These are phyloP conservation scores for Russula olivacea DNA, from an alignment of 768 basidiomycete species.

Conservation along the genomic window DNA sequence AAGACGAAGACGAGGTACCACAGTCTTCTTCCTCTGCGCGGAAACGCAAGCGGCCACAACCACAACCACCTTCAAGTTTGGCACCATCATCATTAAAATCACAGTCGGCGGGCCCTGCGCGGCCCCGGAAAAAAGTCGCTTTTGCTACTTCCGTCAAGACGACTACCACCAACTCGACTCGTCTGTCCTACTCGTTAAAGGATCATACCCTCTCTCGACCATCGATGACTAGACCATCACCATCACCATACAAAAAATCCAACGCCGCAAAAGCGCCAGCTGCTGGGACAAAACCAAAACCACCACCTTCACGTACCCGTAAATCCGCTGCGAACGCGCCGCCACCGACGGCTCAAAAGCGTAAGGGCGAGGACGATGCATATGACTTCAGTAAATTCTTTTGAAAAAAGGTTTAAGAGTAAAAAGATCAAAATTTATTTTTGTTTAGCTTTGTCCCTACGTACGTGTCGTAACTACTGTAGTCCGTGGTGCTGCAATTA, in stretches of 20 bases:
- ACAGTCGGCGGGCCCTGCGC: slow-evolving; percentile 11
- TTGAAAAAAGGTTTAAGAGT: slow-evolving; percentile 14
- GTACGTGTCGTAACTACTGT: neutral
- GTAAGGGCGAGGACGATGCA: slow-evolving; percentile 32
- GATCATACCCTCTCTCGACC: neutral
- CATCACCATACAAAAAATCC: neutral
- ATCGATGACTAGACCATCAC: neutral
- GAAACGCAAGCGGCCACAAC: slow-evolving; percentile 32
- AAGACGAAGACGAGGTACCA: slow-evolving; percentile 29
- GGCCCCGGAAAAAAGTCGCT: slow-evolving; percentile 34
- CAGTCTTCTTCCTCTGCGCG: slow-evolving; percentile 16
- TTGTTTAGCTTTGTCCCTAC: neutral
- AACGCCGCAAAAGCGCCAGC: neutral
- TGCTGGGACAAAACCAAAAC: neutral
- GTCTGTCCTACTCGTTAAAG: neutral
- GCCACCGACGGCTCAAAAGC: slow-evolving; percentile 7
- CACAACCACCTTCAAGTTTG: neutral
- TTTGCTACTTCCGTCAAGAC: slow-evolving; percentile 21
- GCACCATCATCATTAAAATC: neutral
- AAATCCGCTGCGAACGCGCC: slow-evolving; percentile 36
- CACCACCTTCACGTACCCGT: neutral
- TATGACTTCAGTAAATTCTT: slow-evolving; percentile 62
- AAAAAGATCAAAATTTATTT: neutral
- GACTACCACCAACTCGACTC: neutral
- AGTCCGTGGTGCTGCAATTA: neutral